Percentiles rank a stretch among this genome's conserved stretches.
phyloP scores from a whole-genome alignment of 2,329 filamentous ascomycete species.

The Purpureocillium lavendulum region DNA sequence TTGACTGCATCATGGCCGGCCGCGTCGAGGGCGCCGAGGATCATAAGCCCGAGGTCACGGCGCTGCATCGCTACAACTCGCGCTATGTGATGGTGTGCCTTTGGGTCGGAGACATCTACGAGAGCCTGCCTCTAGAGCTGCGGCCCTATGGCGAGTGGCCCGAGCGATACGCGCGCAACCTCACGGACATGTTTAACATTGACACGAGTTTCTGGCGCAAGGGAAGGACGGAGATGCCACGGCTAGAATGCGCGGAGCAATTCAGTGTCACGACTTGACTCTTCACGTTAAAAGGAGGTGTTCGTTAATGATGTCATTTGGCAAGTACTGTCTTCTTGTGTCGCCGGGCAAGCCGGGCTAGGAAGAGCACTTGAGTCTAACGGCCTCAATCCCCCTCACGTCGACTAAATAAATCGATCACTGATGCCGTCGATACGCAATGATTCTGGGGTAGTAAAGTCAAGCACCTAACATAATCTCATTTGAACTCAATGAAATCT shows the following conservation, averaged over 20 bases:
- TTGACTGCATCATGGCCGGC: conserved; percentile 20
- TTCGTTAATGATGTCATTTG: too few relatives aligned
- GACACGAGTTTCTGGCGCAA: conserved; percentile 2
- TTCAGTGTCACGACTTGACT: too few relatives aligned
- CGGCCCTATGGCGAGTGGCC: conserved; percentile 24
- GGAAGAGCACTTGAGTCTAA: too few relatives aligned
- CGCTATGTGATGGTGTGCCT: conserved; percentile 21
- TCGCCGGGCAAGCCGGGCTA: too few relatives aligned
- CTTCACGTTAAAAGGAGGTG: too few relatives aligned
- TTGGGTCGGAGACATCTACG: conserved; percentile 28
- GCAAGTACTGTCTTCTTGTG: too few relatives aligned
- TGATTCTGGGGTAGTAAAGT: too few relatives aligned
- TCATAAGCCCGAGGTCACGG: background rate
- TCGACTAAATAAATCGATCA: too few relatives aligned
- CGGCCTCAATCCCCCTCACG: too few relatives aligned
- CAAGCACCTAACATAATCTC: too few relatives aligned
- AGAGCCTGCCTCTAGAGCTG: conserved; percentile 20
- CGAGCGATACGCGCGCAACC: conserved; percentile 12
- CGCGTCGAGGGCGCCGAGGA: conserved; percentile 8
- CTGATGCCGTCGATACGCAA: too few relatives aligned
- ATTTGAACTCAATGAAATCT: too few relatives aligned
- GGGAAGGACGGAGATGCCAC: background rate
- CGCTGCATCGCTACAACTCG: conserved; percentile 10
- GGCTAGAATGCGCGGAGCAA: background rate
- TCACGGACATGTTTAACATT: conserved; percentile 3